Percentiles rank a stretch among this genome's conserved stretches.
phyloP scores from a whole-genome alignment of 1,139 yeast genomes.

The Magnusiomyces clavatus region DNA sequence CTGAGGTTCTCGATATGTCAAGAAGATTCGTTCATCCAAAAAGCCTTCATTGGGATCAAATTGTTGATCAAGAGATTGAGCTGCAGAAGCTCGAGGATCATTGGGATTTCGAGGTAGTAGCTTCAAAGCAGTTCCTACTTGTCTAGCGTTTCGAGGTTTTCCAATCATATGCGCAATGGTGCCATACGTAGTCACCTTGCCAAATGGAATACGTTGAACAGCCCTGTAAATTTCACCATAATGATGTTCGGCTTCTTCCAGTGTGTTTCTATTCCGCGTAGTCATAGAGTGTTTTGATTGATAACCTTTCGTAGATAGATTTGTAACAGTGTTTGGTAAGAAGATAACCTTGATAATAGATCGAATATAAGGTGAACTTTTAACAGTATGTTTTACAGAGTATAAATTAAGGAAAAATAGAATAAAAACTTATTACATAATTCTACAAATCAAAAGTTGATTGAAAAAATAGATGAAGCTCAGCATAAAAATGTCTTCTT shows the following conservation, averaged over 20 bases:
- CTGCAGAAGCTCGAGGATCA: slow-evolving; percentile 1
- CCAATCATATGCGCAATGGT: slow-evolving; percentile 56
- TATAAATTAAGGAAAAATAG: too few species aligned
- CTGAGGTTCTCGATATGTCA: neutral
- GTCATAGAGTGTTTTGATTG: too few species aligned
- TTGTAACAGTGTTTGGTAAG: too few species aligned
- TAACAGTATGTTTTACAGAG: too few species aligned
- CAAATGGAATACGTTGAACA: slow-evolving; percentile 51
- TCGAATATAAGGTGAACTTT: too few species aligned
- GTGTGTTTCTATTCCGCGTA: too few species aligned
- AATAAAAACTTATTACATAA: too few species aligned
- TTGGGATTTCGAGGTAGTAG: slow-evolving; percentile 33
- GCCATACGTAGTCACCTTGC: slow-evolving; percentile 62
- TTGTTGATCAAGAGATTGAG: neutral
- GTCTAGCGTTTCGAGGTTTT: slow-evolving; percentile 60
- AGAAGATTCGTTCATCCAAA: slow-evolving; percentile 4
- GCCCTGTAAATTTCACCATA: slow-evolving; percentile 53
- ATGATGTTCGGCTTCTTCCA: slow-evolving; percentile 50
- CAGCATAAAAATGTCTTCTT: too few species aligned
- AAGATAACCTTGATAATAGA: too few species aligned
- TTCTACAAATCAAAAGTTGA: too few species aligned
- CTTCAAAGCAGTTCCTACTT: slow-evolving; percentile 65
- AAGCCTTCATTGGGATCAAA: slow-evolving; percentile 5
- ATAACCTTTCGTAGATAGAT: too few species aligned
- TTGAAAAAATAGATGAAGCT: too few species aligned